A percentile compares a stretch with the other conserved stretches of the same genome.
Conservation (phyloP, 2,329 filamentous ascomycete genomes). For the Ceratocystis colombiana region DNA sequence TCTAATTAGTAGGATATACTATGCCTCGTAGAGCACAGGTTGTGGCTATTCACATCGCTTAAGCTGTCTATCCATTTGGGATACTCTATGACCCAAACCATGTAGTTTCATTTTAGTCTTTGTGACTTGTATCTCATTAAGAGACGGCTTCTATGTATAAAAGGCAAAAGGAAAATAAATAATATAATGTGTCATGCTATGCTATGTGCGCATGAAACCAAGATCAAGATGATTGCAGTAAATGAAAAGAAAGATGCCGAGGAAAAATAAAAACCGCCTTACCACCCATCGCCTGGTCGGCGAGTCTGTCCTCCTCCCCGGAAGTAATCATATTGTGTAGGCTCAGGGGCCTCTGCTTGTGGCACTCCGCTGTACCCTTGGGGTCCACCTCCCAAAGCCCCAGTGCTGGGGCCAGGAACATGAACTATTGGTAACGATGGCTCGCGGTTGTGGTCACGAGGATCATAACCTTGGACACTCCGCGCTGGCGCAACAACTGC, state of each 20-base stretch:
- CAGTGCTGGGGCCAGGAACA: constrained; percentile 37
- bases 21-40: too few species aligned
- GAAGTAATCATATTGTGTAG: constrained; percentile 49
- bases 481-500: constrained; percentile 35
- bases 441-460: constrained; percentile 26
- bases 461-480: constrained; percentile 33
- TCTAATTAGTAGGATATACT: too few species aligned
- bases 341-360: constrained; percentile 43
- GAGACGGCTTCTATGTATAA: constrained; percentile 2
- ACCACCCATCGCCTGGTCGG: constrained; percentile 37
- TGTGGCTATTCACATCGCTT: too few species aligned
- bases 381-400: constrained; percentile 48
- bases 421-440: constrained; percentile 12
- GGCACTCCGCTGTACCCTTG: constrained; percentile 51
- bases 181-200: constrained; percentile 24
- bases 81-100: neutral
- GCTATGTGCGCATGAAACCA: too few species aligned
- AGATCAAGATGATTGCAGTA: neutral
- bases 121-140: neutral
- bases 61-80: too few species aligned
- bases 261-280: constrained; percentile 19
- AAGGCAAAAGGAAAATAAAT: constrained; percentile 19
- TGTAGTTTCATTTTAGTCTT: neutral
- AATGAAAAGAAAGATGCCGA: neutral
- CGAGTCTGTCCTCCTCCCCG: constrained; percentile 33